phyloP scores from a whole-genome alignment of 2,329 filamentous ascomycete genomes.

The Corniculantispora saksenae region DNA sequence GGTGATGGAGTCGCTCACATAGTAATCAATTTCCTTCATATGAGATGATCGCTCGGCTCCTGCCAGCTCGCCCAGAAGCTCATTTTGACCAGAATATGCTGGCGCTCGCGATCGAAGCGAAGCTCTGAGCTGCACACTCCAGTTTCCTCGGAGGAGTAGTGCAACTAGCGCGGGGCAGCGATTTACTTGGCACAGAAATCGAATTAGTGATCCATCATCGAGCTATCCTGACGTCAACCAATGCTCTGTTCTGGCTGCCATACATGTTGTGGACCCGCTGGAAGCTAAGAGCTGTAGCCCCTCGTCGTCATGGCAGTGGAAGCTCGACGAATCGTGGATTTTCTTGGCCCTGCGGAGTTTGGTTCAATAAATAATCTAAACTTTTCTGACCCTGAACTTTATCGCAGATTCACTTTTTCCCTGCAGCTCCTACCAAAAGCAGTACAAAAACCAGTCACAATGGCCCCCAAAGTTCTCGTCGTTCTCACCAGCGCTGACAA shows the following conservation, averaged over 20 bases:
- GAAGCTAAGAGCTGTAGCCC: background rate
- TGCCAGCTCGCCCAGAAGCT: no score
- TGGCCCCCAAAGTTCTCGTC: conserved; percentile 66
- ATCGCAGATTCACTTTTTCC: background rate
- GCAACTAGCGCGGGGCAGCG: background rate
- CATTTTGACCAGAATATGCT: no score
- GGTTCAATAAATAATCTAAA: background rate
- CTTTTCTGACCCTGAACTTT: background rate
- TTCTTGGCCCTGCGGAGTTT: background rate
- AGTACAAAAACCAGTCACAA: conserved; percentile 28
- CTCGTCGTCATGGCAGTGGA: background rate
- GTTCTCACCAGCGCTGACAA: conserved; percentile 65
- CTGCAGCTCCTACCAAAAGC: background rate
- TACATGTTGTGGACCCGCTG: background rate
- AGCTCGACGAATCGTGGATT: background rate
- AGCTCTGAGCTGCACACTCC: no score
- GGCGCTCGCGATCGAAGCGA: no score
- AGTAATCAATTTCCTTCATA: no score
- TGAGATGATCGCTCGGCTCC: no score
- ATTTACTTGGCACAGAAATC: background rate
- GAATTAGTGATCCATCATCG: background rate
- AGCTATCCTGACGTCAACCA: conserved; percentile 15
- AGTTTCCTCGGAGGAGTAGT: no score
- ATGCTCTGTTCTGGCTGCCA: background rate
- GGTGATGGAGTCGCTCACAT: no score